Base-by-base conservation (phyloP, 768 basidiomycete genomes). In the Scleroderma citrinum region DNA sequence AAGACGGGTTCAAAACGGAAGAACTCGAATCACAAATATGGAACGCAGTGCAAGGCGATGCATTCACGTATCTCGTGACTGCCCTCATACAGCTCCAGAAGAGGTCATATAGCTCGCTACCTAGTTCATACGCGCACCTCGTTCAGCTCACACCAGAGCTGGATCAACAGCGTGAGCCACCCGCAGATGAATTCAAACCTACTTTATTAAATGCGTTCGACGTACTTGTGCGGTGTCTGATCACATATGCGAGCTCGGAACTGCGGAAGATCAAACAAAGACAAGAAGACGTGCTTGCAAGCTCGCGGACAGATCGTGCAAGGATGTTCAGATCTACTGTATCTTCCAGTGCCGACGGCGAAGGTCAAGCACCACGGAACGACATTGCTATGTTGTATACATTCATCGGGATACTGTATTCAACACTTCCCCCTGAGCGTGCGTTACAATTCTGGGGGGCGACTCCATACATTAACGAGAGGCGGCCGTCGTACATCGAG, bases 361-460 rank as follows among this genome's bases (percentile, higher is more conserved):
- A 73, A 2, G 62, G 71, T 7, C 78, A 78, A 34, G 47, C 78
- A 37, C 83, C 84, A 2, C 82, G 92, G 1, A 89, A 85, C 59
- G 91, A 95, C 56, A 83, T 92, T 45, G 90, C 91, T 16, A 80
- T 84, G 60, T 69, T 96, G 10, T 93, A 87, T 63, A 78, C 82
- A 2, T 82, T 94, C 65, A 82, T 94, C 49, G 90, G 92, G 7
- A 71, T 88, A 5, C 74, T 95, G 17, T 95, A 90, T 61, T 72
- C 81, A 6, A 72, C 80, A 7, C 78, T 91, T 11, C 83, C 87
- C 3, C 70, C 78, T 0, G 92, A 95, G 58, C 71, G 80, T 8
- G 90, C 84, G 1, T 71, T 93, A 38, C 89, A 91, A 58, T 95
- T 88, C 65, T 96, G 92, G 92, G 82, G 83, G 8, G 79, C 83